Conservation (phyloP, 257 asterid species). For the Solanum etuberosum region DNA sequence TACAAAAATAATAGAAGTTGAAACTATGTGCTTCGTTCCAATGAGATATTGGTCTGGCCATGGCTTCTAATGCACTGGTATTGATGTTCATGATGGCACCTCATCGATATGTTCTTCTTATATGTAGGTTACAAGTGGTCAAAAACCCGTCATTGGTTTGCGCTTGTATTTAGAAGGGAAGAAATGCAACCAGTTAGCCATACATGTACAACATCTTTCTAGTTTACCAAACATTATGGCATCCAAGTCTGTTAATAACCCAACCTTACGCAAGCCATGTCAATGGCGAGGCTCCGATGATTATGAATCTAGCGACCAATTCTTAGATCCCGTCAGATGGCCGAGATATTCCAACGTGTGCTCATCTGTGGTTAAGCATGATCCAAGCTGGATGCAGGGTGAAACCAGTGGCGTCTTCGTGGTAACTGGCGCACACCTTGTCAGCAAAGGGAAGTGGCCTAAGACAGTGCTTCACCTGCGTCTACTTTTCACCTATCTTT, state of each 20-base stretch:
- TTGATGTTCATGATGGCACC: background rate
- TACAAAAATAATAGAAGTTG: background rate
- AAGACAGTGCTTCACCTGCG: constrained; percentile 81
- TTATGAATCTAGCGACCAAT: constrained; percentile 47
- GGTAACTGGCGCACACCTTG: constrained; percentile 84
- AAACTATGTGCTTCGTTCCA: background rate
- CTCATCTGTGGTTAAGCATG: constrained; percentile 63
- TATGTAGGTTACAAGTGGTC: constrained; percentile 63
- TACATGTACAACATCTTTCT: constrained; percentile 88
- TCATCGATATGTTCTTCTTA: background rate
- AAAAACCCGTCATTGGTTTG: constrained; percentile 76
- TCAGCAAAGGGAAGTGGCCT: constrained; percentile 87
- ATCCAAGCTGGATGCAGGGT: constrained; percentile 58
- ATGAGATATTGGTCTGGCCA: background rate
- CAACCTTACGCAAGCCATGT: constrained; percentile 15
- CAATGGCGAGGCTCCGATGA: constrained; percentile 96
- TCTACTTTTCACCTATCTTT: constrained; percentile 57
- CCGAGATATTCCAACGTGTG: constrained; percentile 66
- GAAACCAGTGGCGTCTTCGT: constrained; percentile 52
- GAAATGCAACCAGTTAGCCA: constrained; percentile 72
- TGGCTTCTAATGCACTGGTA: background rate
- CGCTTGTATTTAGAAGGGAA: constrained; percentile 88
- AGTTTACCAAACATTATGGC: constrained; percentile 68
- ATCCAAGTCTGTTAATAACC: constrained; percentile 19
- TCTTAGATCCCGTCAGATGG: constrained; percentile 85